Evolutionary conservation across 768 basidiomycete genomes (phyloP).

Genomic region (Pleurotus ostreatus): DNA sequence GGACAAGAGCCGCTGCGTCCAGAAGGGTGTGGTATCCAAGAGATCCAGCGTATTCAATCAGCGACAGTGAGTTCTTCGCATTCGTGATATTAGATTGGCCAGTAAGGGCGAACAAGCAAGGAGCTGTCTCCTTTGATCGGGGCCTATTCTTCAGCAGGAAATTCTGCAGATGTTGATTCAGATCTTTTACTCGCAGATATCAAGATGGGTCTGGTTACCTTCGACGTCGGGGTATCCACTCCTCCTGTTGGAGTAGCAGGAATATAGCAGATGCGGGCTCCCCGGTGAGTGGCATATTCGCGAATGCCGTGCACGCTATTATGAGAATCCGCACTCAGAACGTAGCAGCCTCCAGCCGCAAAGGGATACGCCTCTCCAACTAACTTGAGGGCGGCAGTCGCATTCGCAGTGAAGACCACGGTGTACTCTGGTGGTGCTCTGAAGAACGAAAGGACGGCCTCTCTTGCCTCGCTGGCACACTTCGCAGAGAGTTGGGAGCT

Average conservation of each 20-base stretch:
- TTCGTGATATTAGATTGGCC: slow-evolving; percentile 84
- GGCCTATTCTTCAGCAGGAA: slow-evolving; percentile 50
- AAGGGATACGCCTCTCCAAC: slow-evolving; percentile 83
- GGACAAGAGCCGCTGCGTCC: slow-evolving; percentile 78
- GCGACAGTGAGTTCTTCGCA: slow-evolving; percentile 62
- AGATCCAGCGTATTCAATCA: slow-evolving; percentile 58
- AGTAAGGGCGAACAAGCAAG: slow-evolving; percentile 70
- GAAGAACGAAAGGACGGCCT: slow-evolving; percentile 74
- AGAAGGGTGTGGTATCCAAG: slow-evolving; percentile 74
- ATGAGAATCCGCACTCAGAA: slow-evolving; percentile 77
- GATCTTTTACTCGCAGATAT: slow-evolving; percentile 16
- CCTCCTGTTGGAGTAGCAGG: slow-evolving; percentile 62
- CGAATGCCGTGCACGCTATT: slow-evolving; percentile 84
- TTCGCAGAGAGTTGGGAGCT: slow-evolving; percentile 71
- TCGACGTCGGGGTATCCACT: slow-evolving; percentile 50
- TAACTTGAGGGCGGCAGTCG: slow-evolving; percentile 75
- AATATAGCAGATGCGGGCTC: slow-evolving; percentile 61
- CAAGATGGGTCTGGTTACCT: slow-evolving; percentile 37
- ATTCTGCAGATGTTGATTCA: slow-evolving; percentile 35
- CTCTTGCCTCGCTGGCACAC: slow-evolving; percentile 65
- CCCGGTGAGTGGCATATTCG: slow-evolving; percentile 56
- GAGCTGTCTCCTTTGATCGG: slow-evolving; percentile 34
- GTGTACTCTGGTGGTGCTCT: slow-evolving; percentile 72
- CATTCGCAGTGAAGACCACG: slow-evolving; percentile 80
- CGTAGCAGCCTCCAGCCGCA: slow-evolving; percentile 46